Evolutionary conservation across 2,329 filamentous ascomycete species (phyloP).

Genomic region (Berkeleyomyces rouxiae): DNA sequence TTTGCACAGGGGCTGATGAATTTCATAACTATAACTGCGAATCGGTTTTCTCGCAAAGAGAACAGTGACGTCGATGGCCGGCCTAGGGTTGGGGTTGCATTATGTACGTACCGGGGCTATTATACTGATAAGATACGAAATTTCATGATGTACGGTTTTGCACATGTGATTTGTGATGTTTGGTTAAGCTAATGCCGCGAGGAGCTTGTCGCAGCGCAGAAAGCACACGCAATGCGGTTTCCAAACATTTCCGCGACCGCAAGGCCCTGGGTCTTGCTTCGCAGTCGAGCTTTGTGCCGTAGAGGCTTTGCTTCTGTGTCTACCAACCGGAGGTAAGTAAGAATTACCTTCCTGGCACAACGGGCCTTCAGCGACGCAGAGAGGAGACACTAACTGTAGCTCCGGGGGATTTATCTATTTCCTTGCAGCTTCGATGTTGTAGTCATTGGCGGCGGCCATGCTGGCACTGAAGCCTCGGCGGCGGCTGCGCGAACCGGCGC

Average conservation of each 20-base stretch:
- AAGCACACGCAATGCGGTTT: background rate
- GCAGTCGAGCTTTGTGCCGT: background rate
- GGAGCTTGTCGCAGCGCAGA: background rate
- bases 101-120: slow-evolving; percentile 11
- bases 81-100: background rate
- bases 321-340: background rate
- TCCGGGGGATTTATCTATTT: background rate
- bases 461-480: slow-evolving; percentile 82
- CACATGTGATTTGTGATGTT: background rate
- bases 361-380: background rate
- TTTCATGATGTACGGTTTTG: background rate
- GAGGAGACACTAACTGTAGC: background rate
- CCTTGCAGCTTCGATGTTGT: slow-evolving; percentile 60
- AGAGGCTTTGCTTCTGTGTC: slow-evolving; percentile 6
- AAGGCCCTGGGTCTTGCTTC: background rate
- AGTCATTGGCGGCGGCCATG: slow-evolving; percentile 90
- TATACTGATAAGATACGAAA: slow-evolving; percentile 13
- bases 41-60: background rate
- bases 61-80: background rate
- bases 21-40: background rate
- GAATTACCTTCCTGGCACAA: background rate
- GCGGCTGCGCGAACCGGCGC: slow-evolving; percentile 81
- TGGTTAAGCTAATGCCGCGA: background rate
- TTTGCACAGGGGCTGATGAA: background rate
- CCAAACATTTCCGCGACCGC: background rate